Percentiles rank a stretch among this genome's conserved stretches.
Conservation (phyloP, 371 early-diverging fungal genomes). For the Capniomyces stellatus region DNA sequence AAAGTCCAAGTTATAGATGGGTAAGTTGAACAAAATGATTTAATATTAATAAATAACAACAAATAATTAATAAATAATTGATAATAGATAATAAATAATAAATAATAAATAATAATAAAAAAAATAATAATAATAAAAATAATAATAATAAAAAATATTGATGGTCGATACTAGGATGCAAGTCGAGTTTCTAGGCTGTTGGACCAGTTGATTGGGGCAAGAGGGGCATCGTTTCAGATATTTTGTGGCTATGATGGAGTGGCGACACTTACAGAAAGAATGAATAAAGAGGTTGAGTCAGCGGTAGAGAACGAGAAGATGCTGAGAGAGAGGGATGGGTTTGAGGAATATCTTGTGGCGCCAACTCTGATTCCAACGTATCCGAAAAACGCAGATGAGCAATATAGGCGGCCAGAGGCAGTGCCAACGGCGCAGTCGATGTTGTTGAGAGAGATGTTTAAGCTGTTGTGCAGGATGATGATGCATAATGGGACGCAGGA, state of each 20-base stretch:
- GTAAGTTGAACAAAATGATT: not conserved
- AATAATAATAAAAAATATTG: no score
- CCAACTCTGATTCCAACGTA: constrained; percentile 14
- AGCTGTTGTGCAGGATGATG: constrained; percentile 81
- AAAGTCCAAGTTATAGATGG: not conserved
- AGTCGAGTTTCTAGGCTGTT: constrained; percentile 47
- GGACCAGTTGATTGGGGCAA: constrained; percentile 65
- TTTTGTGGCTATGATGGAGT: constrained; percentile 73
- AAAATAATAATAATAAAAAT: no score
- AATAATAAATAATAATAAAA: no score
- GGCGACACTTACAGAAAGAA: constrained; percentile 48
- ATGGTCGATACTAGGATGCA: not conserved
- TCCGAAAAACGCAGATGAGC: constrained; percentile 10
- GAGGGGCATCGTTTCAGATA: constrained; percentile 47
- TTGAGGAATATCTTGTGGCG: constrained; percentile 7
- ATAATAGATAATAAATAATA: no score
- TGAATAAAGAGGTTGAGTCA: constrained; percentile 36
- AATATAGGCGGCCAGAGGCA: constrained; percentile 21
- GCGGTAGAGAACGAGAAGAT: constrained; percentile 23
- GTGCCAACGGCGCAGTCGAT: constrained; percentile 14
- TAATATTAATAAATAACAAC: not conserved
- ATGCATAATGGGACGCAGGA: constrained; percentile 77
- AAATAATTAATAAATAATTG: not conserved
- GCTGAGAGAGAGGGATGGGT: constrained; percentile 9
- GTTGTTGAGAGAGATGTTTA: constrained; percentile 71